A percentile compares a stretch with the other conserved stretches of the same genome.
phyloP scores from a whole-genome alignment of 805 yeast genomes.

The Starmerella sirachaensis region DNA sequence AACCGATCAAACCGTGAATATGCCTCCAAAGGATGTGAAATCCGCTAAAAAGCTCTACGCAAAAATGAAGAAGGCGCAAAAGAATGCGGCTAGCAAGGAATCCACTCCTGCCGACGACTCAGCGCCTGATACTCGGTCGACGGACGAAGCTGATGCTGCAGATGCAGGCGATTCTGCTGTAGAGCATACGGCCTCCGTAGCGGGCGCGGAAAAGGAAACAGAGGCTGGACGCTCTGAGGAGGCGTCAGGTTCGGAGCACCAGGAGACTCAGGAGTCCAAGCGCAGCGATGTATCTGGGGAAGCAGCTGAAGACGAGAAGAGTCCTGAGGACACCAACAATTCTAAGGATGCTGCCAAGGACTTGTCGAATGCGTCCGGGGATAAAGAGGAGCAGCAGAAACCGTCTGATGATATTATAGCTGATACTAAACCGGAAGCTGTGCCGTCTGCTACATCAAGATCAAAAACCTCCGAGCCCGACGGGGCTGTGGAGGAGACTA shows the following conservation, averaged over 20 bases:
- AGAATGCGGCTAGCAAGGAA: conserved; percentile 36
- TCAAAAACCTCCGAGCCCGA: too few relatives aligned
- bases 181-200: conserved; percentile 1
- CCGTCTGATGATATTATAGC: too few relatives aligned
- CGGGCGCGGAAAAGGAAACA: not conserved
- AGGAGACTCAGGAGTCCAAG: conserved; percentile 5
- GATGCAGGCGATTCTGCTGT: not conserved
- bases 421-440: too few relatives aligned
- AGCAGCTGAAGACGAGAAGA: conserved; percentile 13
- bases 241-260: conserved; percentile 1
- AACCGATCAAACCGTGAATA: not conserved
- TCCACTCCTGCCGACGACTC: conserved; percentile 11
- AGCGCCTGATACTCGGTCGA: too few relatives aligned
- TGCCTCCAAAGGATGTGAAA: conserved; percentile 33
- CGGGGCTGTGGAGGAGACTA: too few relatives aligned
- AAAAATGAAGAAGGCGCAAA: conserved; percentile 50
- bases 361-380: too few relatives aligned
- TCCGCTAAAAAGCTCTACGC: conserved; percentile 66
- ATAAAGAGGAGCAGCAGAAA: too few relatives aligned
- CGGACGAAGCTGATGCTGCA: not conserved
- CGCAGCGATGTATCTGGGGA: not conserved
- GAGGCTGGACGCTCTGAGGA: not conserved
- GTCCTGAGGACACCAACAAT: conserved; percentile 12
- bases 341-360: too few relatives aligned
- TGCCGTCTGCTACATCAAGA: too few relatives aligned